A percentile compares a stretch with the other conserved stretches of the same genome.
Evolutionary conservation across 441 rosid genomes (phyloP).

Genomic region (Adansonia rubrostipa): DNA sequence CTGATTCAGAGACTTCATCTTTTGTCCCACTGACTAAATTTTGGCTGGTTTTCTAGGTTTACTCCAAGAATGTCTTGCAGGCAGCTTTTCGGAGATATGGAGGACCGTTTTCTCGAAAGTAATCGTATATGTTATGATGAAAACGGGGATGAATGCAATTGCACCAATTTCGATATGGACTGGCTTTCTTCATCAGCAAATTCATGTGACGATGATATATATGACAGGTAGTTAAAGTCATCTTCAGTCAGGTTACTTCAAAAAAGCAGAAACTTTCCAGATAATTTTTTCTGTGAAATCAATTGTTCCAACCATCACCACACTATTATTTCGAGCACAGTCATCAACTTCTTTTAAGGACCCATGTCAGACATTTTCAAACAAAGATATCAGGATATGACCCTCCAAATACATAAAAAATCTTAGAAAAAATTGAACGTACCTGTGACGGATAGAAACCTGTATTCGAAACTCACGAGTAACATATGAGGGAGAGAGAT

Average conservation of each 20-base stretch:
- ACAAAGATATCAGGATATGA: no score
- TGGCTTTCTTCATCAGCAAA: conserved; percentile 95
- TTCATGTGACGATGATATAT: conserved; percentile 86
- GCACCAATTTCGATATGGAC: conserved; percentile 82
- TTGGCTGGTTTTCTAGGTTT: conserved; percentile 45
- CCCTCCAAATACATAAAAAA: no score
- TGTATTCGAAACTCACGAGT: no score
- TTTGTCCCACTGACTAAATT: conserved; percentile 22
- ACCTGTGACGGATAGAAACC: no score
- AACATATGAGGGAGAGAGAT: no score
- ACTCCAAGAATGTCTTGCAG: conserved; percentile 42
- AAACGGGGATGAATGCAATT: conserved; percentile 65
- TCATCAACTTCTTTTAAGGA: not conserved
- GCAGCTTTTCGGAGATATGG: conserved; percentile 53
- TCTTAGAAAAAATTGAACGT: no score
- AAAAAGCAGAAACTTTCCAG: conserved; percentile 7
- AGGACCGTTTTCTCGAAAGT: conserved; percentile 51
- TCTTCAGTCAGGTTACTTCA: not conserved
- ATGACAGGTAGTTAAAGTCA: conserved; percentile 58
- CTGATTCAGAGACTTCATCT: conserved; percentile 18
- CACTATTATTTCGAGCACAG: not conserved
- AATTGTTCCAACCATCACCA: not conserved
- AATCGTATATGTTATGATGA: conserved; percentile 54
- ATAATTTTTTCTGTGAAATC: conserved; percentile 11
- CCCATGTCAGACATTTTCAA: no score